Base-by-base conservation (phyloP, 768 basidiomycete species). In the Tremella mesenterica region DNA sequence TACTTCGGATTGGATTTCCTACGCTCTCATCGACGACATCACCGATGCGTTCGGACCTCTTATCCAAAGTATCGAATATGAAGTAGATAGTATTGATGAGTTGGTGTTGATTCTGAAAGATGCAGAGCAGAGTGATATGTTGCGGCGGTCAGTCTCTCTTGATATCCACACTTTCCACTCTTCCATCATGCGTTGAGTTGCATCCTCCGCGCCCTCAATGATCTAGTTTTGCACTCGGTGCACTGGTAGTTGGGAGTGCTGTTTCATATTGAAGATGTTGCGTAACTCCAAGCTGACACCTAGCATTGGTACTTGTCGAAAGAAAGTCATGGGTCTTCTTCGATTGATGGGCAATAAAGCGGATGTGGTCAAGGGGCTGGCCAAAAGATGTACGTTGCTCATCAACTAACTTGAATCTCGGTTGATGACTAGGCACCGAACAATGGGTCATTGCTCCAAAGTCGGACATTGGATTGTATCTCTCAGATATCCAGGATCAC, bases 1-100 rank as follows among this genome's bases (percentile, higher is more conserved):
- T 66, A 97, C 95, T 8, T 93, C 92, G 3, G 95, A 99, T 76
- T 99, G 95, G 95, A 99, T 99, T 60, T 96, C 92, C 4, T 99
- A 99, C 65, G 95, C 95, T 9, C 81, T 99, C 55, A 99, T 99
- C 69, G 95, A 99, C 75, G 95, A 99, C 75, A 97, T 99, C 72
- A 97, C 95, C 44, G 95, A 99, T 69, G 93, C 91, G 8, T 99
- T 99, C 71, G 95, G 95, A 13, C 95, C 95, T 4, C 81, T 99
- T 53, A 97, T 99, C 65, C 95, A 97, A 73, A 84, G 85, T 70
- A 99, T 97, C 74, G 95, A 99, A 73, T 97, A 97, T 63, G 95
- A 99, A 75, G 95, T 99, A 74, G 95, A 99, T 75, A 88, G 85
- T 56, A 97, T 99, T 58, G 95, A 97, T 65, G 95, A 99, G 76